phyloP scores from a whole-genome alignment of 345 rosid genomes.

The Psidium friedrichsthalianum region DNA sequence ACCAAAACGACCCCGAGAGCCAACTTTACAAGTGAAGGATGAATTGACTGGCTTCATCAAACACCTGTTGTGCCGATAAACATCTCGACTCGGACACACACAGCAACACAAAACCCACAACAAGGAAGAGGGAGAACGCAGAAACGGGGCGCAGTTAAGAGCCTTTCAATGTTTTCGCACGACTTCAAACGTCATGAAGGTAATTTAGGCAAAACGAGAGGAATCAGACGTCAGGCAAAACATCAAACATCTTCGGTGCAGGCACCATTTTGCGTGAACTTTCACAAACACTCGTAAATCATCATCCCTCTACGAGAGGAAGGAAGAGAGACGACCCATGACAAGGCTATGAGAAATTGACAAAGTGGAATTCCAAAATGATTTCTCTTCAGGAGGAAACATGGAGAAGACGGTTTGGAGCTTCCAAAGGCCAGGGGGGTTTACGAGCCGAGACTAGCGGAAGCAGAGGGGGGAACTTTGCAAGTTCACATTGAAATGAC shows the following conservation, averaged over 20 bases:
- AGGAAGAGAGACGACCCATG: not conserved
- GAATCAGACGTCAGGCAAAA: not conserved
- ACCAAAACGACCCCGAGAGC: not conserved
- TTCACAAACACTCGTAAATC: not conserved
- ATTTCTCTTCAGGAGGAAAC: not conserved
- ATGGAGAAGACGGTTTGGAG: not conserved
- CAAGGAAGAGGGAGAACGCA: not conserved
- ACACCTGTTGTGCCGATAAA: not conserved
- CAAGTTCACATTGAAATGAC: not conserved
- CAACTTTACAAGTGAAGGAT: not conserved
- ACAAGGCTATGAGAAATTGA: not conserved
- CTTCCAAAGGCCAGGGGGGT: not conserved
- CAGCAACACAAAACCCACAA: not conserved
- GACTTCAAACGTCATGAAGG: not conserved
- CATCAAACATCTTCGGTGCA: conserved; percentile 18
- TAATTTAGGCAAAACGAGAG: not conserved
- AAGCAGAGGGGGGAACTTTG: not conserved
- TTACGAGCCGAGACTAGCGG: not conserved
- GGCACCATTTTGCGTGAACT: not conserved
- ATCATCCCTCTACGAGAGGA: not conserved
- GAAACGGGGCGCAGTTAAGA: not conserved
- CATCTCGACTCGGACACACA: not conserved
- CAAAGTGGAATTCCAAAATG: not conserved
- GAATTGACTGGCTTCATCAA: not conserved
- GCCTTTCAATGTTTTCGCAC: not conserved